phyloP scores from a whole-genome alignment of 495 filamentous ascomycete genomes.

The Neurospora hispaniola region DNA sequence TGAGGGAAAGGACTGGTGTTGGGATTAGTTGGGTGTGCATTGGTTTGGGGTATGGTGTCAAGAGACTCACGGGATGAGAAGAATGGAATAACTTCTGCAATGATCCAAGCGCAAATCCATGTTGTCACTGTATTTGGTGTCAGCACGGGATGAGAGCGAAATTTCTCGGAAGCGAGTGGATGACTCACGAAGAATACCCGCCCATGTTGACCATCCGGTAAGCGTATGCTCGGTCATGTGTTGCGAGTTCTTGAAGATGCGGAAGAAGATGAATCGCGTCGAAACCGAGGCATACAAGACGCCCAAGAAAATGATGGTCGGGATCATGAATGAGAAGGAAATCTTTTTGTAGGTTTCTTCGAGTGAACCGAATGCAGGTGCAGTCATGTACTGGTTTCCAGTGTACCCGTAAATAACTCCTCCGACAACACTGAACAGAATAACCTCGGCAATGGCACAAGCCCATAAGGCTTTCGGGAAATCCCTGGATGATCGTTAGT shows the following conservation, averaged over 20 bases:
- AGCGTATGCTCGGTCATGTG: constrained; percentile 71
- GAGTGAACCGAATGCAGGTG: constrained; percentile 74
- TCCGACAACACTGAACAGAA: constrained; percentile 70
- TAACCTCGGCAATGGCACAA: constrained; percentile 74
- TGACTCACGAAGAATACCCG: constrained; percentile 48
- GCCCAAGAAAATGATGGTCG: constrained; percentile 80
- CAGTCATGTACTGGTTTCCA: constrained; percentile 71
- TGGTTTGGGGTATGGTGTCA: background rate
- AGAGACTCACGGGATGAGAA: constrained; percentile 53
- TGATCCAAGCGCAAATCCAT: constrained; percentile 72
- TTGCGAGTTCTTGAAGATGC: constrained; percentile 61
- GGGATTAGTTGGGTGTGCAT: background rate
- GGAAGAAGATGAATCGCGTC: constrained; percentile 80
- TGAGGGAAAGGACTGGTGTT: constrained; percentile 53
- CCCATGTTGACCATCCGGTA: constrained; percentile 72
- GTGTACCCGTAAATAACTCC: constrained; percentile 69
- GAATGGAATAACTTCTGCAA: constrained; percentile 85
- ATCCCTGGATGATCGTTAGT: constrained; percentile 34
- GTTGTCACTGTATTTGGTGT: constrained; percentile 37
- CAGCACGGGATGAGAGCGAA: constrained; percentile 3
- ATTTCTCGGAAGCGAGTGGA: background rate
- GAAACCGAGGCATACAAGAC: constrained; percentile 83
- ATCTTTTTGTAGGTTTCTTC: constrained; percentile 67
- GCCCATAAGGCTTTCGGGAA: constrained; percentile 85
- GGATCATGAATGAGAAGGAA: constrained; percentile 86